Base-by-base conservation (phyloP, 139 green algal genomes). In the Tetradesmus obliquus region DNA sequence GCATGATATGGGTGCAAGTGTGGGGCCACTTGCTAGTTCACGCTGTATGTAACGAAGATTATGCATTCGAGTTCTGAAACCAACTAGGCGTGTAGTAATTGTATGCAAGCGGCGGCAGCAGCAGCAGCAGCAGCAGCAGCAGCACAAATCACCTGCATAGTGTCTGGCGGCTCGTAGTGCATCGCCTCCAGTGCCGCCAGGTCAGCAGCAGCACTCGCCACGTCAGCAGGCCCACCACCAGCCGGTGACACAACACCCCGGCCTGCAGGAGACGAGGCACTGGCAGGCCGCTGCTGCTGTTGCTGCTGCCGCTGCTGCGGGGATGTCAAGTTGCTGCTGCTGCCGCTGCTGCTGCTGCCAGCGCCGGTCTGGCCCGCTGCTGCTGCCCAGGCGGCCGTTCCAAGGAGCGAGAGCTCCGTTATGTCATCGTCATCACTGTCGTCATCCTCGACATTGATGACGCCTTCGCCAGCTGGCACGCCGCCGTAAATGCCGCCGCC, bases 191-290 rank as follows among this genome's bases (percentile, higher is more conserved):
- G 51, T 6, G 71, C 69, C 4, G 86, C 71, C 5, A 90, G 51
- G 17, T 83, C 71, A 71, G 86, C 86, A 55, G 84, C 71, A 17
- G 71, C 86, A 13, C 32, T 51, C 32, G 86, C 71, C 45, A 84
- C 85, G 13, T 57, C 80, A 58, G 17, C 80, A 24, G 76, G 6
- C 5, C 76, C n/a, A 53, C 24, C n/a, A 17, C 24, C 76, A 53
- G 6, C 17, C 51, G 13, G 22, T 55, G 76, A 55, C 76, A 24
- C 51, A 82, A 24, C 51, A 82, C n/a, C n/a, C 74, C 7, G 15
- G 24, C n/a, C 20, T 7, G 74, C 20, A 19, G 74, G 13, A 15
- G 74, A 51, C 1, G 74, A 22, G 13, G 3, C 74, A 54, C 74
- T 82, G 74, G 3, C 22, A 17, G 15, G 82, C 82, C 17, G 81